Evolutionary conservation across 2,329 filamentous ascomycete genomes (phyloP), one percentile per base, ranked within the genome.

Genomic region (Thielaviopsis populi): DNA sequence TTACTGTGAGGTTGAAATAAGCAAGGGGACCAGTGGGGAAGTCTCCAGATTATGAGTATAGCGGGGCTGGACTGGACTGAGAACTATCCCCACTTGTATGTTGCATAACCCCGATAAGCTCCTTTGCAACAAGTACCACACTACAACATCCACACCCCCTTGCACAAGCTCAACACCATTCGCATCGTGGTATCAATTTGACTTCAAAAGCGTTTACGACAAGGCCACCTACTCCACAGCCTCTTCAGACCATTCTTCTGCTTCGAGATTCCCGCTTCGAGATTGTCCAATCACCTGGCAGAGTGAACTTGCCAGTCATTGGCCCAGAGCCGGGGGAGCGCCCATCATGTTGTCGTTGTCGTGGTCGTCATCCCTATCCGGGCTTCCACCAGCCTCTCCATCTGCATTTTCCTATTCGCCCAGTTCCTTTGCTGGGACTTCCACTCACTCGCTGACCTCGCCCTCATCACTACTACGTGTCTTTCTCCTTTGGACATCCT

Each of bases 351-450:
- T 60, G 58, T 59, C 33, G 33, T 42, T 22, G 56, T 40, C 30
- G 54, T 42, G n/a, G 58, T 43, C 58, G 58, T 8, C 37, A 42
- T 60, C 22, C 19, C 30, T 41, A 30, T 42, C 58, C 24, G 33
- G 37, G 27, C 27, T 37, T 37, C 24, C 53, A 42, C 22, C 65
- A 59, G 67, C 65, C 53, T 67, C 66, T 65, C 63, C 62, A 61
- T 67, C 63, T 62, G 68, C 64, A 67, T 67, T 62, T 41, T 68
- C 54, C 59, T 70, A 54, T 63, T 72, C 37, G 68, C 66, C 50
- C 68, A n/a, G 27, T 8, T 33, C 5, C 30, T 10, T 56, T n/a
- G 22, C 15, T 3, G 19, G 46, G 46, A 7, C 7, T 5, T 27
- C 46, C 5, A 50, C 5, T 6, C 15, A 10, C 46, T 37, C 53